These are phyloP conservation scores for Aspergillus cristatus DNA, from an alignment of 495 filamentous ascomycete genomes.

Conservation along the genomic window DNA sequence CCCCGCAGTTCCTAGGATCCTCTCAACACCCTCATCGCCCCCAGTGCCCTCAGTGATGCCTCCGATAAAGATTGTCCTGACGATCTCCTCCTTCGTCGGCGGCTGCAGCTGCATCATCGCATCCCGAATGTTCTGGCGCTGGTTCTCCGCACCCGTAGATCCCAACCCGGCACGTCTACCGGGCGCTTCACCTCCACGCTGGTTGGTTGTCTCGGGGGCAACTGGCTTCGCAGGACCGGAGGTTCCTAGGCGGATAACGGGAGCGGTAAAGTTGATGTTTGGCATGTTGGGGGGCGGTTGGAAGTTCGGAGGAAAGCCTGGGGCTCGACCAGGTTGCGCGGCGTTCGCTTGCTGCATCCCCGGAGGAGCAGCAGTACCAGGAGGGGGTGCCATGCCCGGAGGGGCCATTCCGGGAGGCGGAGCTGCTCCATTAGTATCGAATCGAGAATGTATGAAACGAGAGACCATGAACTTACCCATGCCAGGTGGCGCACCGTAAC, in stretches of 20 bases:
- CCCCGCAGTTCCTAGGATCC: slow-evolving; percentile 67
- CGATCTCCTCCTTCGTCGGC: slow-evolving; percentile 81
- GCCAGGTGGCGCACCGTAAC: slow-evolving; percentile 73
- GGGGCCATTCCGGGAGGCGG: slow-evolving; percentile 41
- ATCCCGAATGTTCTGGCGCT: slow-evolving; percentile 62
- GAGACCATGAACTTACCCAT: slow-evolving; percentile 54
- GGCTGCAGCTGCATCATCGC: slow-evolving; percentile 70
- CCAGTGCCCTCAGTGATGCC: slow-evolving; percentile 71
- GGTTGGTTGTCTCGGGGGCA: slow-evolving; percentile 41
- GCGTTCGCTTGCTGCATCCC: slow-evolving; percentile 67
- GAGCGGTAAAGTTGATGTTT: slow-evolving; percentile 96
- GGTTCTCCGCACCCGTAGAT: slow-evolving; percentile 52
- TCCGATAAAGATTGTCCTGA: slow-evolving; percentile 83
- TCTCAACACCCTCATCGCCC: slow-evolving; percentile 76
- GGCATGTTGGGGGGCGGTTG: slow-evolving; percentile 88
- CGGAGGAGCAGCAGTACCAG: slow-evolving; percentile 68
- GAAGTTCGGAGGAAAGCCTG: slow-evolving; percentile 73
- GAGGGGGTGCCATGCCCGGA: slow-evolving; percentile 65
- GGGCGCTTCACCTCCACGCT: slow-evolving; percentile 35
- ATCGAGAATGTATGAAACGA: slow-evolving; percentile 2
- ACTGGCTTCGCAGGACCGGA: slow-evolving; percentile 57
- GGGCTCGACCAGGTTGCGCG: slow-evolving; percentile 61
- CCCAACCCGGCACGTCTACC: slow-evolving; percentile 63
- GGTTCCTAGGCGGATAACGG: slow-evolving; percentile 85
- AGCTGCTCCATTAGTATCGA: slow-evolving; percentile 15